These are phyloP conservation scores for Lactarius sanguifluus DNA, from an alignment of 768 basidiomycete species.

Conservation along the genomic window DNA sequence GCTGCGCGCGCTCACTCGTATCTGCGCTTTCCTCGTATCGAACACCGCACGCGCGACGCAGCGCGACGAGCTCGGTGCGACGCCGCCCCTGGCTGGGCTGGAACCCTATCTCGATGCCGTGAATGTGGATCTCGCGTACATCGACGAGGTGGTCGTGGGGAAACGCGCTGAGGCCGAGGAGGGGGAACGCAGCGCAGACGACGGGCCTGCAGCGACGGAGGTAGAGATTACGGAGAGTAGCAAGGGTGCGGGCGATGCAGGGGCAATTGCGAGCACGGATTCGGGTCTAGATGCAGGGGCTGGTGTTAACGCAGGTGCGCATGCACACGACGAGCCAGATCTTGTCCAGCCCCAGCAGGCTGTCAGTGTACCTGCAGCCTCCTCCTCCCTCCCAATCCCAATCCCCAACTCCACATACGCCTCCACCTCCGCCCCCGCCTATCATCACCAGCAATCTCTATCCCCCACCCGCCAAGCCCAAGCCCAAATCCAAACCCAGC, in stretches of 20 bases:
- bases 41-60: slow-evolving; percentile 15
- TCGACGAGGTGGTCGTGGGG: slow-evolving; percentile 7
- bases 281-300: neutral
- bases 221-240: neutral
- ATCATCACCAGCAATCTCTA: neutral
- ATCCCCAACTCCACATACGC: neutral
- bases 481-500: neutral
- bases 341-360: slow-evolving; percentile 10
- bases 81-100: slow-evolving; percentile 22
- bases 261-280: neutral
- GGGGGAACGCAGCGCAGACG: neutral
- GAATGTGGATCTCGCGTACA: slow-evolving; percentile 11
- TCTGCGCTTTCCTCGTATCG: slow-evolving; percentile 16
- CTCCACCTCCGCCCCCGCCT: neutral
- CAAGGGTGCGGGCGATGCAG: neutral
- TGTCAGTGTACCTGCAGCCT: neutral
- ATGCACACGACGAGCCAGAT: slow-evolving; percentile 14
- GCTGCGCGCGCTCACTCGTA: slow-evolving; percentile 9
- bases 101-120: slow-evolving; percentile 13
- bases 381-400: neutral
- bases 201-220: neutral
- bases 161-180: neutral
- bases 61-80: slow-evolving; percentile 2
- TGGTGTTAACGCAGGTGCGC: neutral
- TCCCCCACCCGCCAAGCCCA: neutral